A percentile compares a stretch with the other conserved stretches of the same genome.
Evolutionary conservation across 768 basidiomycete genomes (phyloP).

Genomic region (Leucosporidium creatinivorum): DNA sequence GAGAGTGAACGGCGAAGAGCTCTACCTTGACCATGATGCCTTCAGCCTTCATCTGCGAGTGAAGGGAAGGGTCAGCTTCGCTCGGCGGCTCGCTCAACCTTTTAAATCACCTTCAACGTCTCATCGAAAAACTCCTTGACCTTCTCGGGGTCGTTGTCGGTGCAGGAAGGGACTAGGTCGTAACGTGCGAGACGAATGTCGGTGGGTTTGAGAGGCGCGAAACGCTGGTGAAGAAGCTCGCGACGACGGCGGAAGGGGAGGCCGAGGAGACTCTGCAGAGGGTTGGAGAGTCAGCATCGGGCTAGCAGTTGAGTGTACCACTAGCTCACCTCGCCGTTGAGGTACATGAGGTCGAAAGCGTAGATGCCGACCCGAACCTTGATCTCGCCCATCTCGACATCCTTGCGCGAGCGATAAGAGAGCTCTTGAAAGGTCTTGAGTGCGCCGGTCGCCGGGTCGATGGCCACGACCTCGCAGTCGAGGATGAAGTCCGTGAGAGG

Average conservation of each 20-base stretch:
- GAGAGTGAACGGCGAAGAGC: not conserved
- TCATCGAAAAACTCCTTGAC: constrained; percentile 69
- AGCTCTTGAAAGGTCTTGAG: constrained; percentile 79
- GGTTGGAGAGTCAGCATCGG: not conserved
- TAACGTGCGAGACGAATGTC: constrained; percentile 54
- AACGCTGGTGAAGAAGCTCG: constrained; percentile 54
- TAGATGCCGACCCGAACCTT: constrained; percentile 73
- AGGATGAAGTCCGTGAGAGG: constrained; percentile 59
- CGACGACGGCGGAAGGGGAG: constrained; percentile 66
- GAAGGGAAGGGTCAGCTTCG: not conserved
- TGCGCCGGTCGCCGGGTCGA: constrained; percentile 57
- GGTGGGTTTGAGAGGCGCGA: constrained; percentile 52
- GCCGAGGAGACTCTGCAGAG: constrained; percentile 57
- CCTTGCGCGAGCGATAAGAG: constrained; percentile 47
- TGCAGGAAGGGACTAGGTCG: constrained; percentile 50
- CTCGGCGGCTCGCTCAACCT: not conserved
- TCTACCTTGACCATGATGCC: constrained; percentile 83
- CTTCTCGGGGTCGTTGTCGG: constrained; percentile 51
- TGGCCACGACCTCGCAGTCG: constrained; percentile 73
- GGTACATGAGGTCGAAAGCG: constrained; percentile 80
- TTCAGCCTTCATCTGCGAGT: constrained; percentile 60
- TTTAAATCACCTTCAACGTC: constrained; percentile 41
- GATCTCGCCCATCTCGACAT: constrained; percentile 40
- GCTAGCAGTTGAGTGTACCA: too few relatives aligned
- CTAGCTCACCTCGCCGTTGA: constrained; percentile 66